A percentile compares a stretch with the other conserved stretches of the same genome.
phyloP scores from a whole-genome alignment of 257 asterid genomes.

The Petunia axillaris region DNA sequence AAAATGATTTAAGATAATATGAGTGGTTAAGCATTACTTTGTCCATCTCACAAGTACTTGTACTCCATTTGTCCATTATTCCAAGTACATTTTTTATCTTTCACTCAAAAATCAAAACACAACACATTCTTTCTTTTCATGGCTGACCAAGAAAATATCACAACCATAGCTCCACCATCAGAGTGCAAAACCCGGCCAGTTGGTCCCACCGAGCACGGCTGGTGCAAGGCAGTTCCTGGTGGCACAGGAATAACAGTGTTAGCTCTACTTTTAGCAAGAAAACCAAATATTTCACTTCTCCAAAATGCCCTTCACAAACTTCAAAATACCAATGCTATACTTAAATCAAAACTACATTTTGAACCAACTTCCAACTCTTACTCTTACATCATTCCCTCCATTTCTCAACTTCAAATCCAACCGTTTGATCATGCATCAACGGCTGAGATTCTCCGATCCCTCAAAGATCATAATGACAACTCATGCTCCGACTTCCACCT shows the following conservation, averaged over 20 bases:
- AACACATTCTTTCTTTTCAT: background rate
- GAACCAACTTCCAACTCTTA: constrained; percentile 42
- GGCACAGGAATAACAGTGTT: constrained; percentile 88
- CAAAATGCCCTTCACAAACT: constrained; percentile 60
- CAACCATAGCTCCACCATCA: constrained; percentile 8
- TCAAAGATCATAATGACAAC: constrained; percentile 6
- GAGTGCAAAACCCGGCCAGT: constrained; percentile 48
- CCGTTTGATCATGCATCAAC: constrained; percentile 62
- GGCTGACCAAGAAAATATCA: constrained; percentile 28
- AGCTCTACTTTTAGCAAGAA: constrained; percentile 64
- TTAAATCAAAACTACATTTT: constrained; percentile 70
- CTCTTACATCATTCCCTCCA: constrained; percentile 57
- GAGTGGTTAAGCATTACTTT: too few relatives aligned
- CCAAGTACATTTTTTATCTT: background rate
- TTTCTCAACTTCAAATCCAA: constrained; percentile 61
- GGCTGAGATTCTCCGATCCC: constrained; percentile 51
- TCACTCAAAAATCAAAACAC: background rate
- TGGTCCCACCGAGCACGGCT: constrained; percentile 81
- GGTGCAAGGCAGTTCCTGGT: constrained; percentile 92
- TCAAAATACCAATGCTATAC: constrained; percentile 74
- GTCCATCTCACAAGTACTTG: background rate
- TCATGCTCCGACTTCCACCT: constrained; percentile 56
- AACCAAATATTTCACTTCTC: constrained; percentile 48
- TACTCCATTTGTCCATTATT: background rate
- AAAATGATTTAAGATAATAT: too few relatives aligned